Conservation (phyloP, 148 eudicot species). For the Cornus suecica region DNA sequence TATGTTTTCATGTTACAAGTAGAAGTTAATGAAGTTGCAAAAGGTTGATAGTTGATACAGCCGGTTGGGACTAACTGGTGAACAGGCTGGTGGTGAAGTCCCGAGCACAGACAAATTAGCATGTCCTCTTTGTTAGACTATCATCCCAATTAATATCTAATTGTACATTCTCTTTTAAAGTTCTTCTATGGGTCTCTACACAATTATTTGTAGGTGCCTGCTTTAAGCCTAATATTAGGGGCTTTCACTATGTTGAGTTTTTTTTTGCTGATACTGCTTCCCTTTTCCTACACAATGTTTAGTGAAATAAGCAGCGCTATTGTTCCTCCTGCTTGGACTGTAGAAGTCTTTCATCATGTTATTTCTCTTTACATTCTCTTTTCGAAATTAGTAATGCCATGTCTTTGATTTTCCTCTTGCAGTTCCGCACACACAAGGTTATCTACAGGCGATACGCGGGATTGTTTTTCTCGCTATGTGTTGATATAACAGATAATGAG, state of each 20-base stretch:
- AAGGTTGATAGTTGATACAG: neutral
- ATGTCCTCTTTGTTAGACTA: too few relatives aligned
- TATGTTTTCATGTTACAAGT: too few relatives aligned
- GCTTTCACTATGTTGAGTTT: neutral
- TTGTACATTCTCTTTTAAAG: neutral
- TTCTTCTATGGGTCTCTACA: neutral
- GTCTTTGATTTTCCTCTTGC: constrained; percentile 23
- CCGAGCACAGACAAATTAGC: neutral
- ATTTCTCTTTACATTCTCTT: neutral
- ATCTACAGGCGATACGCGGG: constrained; percentile 97
- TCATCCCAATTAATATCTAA: too few relatives aligned
- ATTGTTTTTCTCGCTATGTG: constrained; percentile 86
- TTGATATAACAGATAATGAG: constrained; percentile 96
- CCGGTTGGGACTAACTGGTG: neutral
- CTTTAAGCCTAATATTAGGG: neutral
- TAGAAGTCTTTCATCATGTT: neutral
- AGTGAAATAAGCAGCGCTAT: neutral
- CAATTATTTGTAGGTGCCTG: neutral
- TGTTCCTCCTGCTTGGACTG: too few relatives aligned
- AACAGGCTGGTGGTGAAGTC: neutral
- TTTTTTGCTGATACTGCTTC: too few relatives aligned
- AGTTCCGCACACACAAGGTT: constrained; percentile 95
- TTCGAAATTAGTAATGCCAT: neutral
- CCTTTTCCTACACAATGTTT: too few relatives aligned
- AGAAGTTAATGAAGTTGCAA: too few relatives aligned